Evolutionary conservation across 2,329 filamentous ascomycete genomes (phyloP).

Genomic region (Cryphonectria radicalis): DNA sequence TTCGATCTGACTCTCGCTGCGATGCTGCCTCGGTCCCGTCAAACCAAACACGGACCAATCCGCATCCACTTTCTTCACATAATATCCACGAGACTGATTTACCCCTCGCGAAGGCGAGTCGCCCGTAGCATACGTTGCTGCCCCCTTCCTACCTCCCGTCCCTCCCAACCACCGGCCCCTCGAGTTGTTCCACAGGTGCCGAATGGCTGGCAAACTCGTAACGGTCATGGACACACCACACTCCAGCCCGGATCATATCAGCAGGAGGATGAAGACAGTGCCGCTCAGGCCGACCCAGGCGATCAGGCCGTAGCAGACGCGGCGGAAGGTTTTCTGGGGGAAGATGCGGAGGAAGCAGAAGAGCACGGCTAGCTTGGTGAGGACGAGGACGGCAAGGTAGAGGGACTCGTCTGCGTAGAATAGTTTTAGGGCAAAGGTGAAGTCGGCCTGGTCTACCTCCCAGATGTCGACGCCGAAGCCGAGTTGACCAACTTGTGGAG

Average conservation of each 20-base stretch:
- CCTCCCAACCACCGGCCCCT: constrained; percentile 22
- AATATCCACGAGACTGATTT: neutral
- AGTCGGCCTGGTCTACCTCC: constrained; percentile 36
- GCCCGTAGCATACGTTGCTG: constrained; percentile 6
- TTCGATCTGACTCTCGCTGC: constrained; percentile 37
- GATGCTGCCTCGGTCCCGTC: constrained; percentile 16
- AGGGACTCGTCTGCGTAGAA: constrained; percentile 42
- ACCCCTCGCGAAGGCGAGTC: neutral
- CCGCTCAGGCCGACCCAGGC: constrained; percentile 35
- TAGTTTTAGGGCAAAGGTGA: constrained; percentile 40
- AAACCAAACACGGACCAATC: constrained; percentile 4
- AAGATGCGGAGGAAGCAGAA: constrained; percentile 39
- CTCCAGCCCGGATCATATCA: constrained; percentile 50
- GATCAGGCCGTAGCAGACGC: constrained; percentile 34
- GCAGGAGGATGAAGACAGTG: constrained; percentile 37
- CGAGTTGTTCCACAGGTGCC: constrained; percentile 35
- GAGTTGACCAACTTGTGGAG: constrained; percentile 34
- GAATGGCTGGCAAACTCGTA: constrained; percentile 45
- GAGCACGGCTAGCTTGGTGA: constrained; percentile 39
- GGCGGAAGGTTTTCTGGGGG: constrained; percentile 36
- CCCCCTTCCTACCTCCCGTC: constrained; percentile 17
- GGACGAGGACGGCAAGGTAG: constrained; percentile 37
- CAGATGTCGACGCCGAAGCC: constrained; percentile 46
- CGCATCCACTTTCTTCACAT: neutral
- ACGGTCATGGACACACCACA: constrained; percentile 46